Evolutionary conservation across 1,139 yeast genomes (phyloP).

Genomic region (Candida gigantensis): DNA sequence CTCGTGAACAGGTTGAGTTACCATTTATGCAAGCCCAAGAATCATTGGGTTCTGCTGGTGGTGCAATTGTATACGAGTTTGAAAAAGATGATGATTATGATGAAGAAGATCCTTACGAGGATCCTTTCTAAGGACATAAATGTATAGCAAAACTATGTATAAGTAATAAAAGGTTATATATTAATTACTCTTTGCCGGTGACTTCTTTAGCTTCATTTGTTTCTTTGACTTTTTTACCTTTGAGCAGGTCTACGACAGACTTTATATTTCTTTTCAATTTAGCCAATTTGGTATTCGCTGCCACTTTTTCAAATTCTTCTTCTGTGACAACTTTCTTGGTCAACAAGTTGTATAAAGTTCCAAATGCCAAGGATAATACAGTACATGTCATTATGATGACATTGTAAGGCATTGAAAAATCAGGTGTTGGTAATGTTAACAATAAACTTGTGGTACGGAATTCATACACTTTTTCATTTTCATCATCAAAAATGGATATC

Average conservation of each 20-base stretch:
- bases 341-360: conserved; percentile 77
- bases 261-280: conserved; percentile 20
- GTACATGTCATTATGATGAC: conserved; percentile 95
- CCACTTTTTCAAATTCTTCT: conserved; percentile 60
- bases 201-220: not conserved
- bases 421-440: conserved; percentile 92
- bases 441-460: conserved; percentile 83
- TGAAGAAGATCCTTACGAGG: conserved; percentile 97
- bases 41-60: conserved; percentile 70
- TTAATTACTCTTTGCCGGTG: not conserved
- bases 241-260: conserved; percentile 7
- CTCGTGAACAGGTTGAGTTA: conserved; percentile 81
- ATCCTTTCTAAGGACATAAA: conserved; percentile 60
- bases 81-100: conserved; percentile 88
- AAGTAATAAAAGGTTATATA: not conserved
- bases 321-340: conserved; percentile 77
- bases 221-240: conserved; percentile 2
- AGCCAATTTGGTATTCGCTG: conserved; percentile 26
- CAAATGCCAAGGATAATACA: conserved; percentile 88
- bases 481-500: conserved; percentile 50
- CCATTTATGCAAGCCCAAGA: conserved; percentile 89
- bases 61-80: conserved; percentile 90
- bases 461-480: conserved; percentile 43
- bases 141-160: not conserved
- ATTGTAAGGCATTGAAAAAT: conserved; percentile 98